Base-by-base conservation (phyloP, 1,284 basidiomycete genomes). In the Coniferiporia sulphurascens region DNA sequence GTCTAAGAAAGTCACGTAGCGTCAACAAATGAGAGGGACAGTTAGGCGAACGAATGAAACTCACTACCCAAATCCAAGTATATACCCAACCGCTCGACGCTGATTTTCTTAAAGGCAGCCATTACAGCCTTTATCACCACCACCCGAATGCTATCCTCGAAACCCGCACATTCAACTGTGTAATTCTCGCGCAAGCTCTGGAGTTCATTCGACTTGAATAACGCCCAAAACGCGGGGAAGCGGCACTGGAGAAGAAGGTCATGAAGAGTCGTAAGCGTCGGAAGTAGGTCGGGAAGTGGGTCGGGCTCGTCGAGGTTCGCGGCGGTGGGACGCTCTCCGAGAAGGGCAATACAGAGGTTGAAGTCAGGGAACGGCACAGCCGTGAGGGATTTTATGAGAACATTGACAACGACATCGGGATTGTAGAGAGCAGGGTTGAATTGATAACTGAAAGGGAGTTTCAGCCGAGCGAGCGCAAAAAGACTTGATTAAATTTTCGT, bases 341-440 rank as follows among this genome's bases (percentile, higher is more conserved):
- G 80, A 13, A 98, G 82, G 41, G 93, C 91, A 64, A 96, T 84
- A 70, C 93, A 96, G 62, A 98, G 89, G 71, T 90, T 91, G 77
- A 95, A 98, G 72, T 98, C 95, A 62, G 95, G 92, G 54, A 91
- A 85, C 44, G 93, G 90, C 38, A 85, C 80, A 1, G 86, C 82
- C 34, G 89, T 86, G 58, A 98, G 82, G 19, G 94, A 84, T 80
- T 98, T 97, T 73, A 95, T 82, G 69, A 98, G 89, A 72, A 98
- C 93, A 78, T 96, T 93, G 74, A 96, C 81, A 66, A 95, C 89
- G 19, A 95, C 90, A 68, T 95, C 93, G 7, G 93, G 87, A 76
- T 95, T 95, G 75, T 93, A 93, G 48, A 96, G 83, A 71, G 91
- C 86, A 17, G 92, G 86, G 77, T 98, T 98, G 78, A 98, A 98